These are phyloP conservation scores for Serendipita sp. DNA, from an alignment of 768 basidiomycete species.

Conservation along the genomic window DNA sequence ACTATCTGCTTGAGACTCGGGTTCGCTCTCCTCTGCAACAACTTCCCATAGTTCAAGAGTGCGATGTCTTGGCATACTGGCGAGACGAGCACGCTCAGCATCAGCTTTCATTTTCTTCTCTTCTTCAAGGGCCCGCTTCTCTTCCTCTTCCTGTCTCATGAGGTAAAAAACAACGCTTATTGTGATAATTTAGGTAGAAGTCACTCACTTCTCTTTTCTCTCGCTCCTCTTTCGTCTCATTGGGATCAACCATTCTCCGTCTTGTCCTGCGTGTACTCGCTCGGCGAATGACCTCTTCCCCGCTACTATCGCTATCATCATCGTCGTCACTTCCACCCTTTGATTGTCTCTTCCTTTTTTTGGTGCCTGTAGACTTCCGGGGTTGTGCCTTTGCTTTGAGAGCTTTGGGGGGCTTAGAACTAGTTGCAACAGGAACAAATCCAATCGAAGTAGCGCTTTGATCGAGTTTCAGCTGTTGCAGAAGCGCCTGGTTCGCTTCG, in stretches of 20 bases:
- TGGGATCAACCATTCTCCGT: slow-evolving; percentile 31
- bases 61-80: slow-evolving; percentile 52
- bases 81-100: slow-evolving; percentile 44
- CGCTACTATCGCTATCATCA: neutral
- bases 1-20: neutral
- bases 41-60: slow-evolving; percentile 30
- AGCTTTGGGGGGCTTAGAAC: slow-evolving; percentile 13
- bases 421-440: slow-evolving; percentile 26
- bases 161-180: too few species aligned
- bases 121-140: slow-evolving; percentile 32
- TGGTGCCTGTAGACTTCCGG: neutral
- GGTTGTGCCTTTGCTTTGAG: slow-evolving; percentile 17
- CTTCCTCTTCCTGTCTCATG: slow-evolving; percentile 30
- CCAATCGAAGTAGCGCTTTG: slow-evolving; percentile 36
- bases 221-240: slow-evolving; percentile 49
- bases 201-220: slow-evolving; percentile 45
- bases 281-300: slow-evolving; percentile 22
- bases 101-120: slow-evolving; percentile 45
- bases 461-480: slow-evolving; percentile 54
- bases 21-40: neutral
- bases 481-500: slow-evolving; percentile 57
- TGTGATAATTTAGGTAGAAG: too few species aligned
- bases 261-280: slow-evolving; percentile 45
- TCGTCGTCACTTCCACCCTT: slow-evolving; percentile 16
- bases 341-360: slow-evolving; percentile 34